Base-by-base conservation (phyloP, 768 basidiomycete species). In the Tylopilus cervinicoccineus region DNA sequence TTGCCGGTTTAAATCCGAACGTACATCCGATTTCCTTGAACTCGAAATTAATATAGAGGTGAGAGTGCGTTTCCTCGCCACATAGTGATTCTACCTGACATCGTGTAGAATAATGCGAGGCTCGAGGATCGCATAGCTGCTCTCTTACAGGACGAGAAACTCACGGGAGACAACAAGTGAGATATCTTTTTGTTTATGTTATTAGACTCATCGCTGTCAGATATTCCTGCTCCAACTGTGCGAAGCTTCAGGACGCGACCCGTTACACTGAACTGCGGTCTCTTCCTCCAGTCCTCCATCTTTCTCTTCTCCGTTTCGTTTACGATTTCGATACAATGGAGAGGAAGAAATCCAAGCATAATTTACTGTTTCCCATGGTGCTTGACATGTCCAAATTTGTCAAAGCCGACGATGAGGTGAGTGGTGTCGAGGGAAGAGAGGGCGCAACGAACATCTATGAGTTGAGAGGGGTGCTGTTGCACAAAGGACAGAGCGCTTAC, bases 401-500 rank as follows among this genome's bases (percentile, higher is more conserved):
- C 47, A 53, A 50, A 51, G 19, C 36, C 2, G 42, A 43, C 27
- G 72, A 70, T 24, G 58, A 68, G 20, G 55, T 3, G 32, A 31
- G 62, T 31, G 54, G 59, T 36, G 51, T 42, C 23, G 36, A 51
- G 26, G 55, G 40, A 34, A 36, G 20, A n/a, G 49, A 62, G 4
- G 57, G 60, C 44, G 28, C 49, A 20, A 52, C 64, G 22, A 68
- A 74, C 37, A 51, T 78, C n/a, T 98, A 97, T 58, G 87, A 94
- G 43, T 69, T 98, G 41, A 78, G 84, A 43, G 94, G 89, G 4
- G 81, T 97, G 10, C 70, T 98, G 11, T 66, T 92, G 49, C 95
- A 98, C 70, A 91, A 90, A 61, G 95, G 95, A 5, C 58, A 78
- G n/a, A 93, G 89, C 64, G 95, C 94, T 27, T 88, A 96, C 70